Conservation (phyloP, 202 grass and related monocot species). For the Digitaria exilis region DNA sequence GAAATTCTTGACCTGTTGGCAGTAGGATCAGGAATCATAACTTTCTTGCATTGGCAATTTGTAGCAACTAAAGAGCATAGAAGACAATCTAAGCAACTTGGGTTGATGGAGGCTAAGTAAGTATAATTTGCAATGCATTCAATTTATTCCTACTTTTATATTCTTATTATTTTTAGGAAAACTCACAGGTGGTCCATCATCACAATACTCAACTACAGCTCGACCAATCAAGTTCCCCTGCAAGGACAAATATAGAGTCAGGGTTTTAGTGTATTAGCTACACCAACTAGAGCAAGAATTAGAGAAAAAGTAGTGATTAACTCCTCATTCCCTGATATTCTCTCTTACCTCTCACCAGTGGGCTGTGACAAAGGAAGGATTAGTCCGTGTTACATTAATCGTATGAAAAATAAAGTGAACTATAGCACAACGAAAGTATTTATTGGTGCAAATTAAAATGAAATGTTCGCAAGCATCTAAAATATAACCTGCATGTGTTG, state of each 20-base stretch:
- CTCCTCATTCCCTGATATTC: neutral
- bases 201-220: slow-evolving; percentile 86
- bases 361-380: neutral
- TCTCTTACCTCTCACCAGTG: neutral
- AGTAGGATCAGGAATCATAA: slow-evolving; percentile 2
- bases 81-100: slow-evolving; percentile 9
- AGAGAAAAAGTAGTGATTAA: neutral
- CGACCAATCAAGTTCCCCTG: slow-evolving; percentile 96
- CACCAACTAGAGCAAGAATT: neutral
- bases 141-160: neutral
- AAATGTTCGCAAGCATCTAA: slow-evolving; percentile 11
- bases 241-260: neutral
- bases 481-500: neutral
- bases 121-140: slow-evolving; percentile 1
- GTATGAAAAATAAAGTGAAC: neutral
- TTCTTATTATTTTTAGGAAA: slow-evolving; percentile 5
- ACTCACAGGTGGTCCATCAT: slow-evolving; percentile 80
- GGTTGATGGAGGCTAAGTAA: neutral
- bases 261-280: slow-evolving; percentile 3
- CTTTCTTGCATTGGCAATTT: neutral
- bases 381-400: neutral
- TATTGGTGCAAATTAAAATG: slow-evolving; percentile 9
- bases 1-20: slow-evolving; percentile 85
- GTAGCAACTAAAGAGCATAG: slow-evolving; percentile 19
- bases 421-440: neutral